Base-by-base conservation (phyloP, 2,329 filamentous ascomycete genomes). In the Sphaerulina populicola region DNA sequence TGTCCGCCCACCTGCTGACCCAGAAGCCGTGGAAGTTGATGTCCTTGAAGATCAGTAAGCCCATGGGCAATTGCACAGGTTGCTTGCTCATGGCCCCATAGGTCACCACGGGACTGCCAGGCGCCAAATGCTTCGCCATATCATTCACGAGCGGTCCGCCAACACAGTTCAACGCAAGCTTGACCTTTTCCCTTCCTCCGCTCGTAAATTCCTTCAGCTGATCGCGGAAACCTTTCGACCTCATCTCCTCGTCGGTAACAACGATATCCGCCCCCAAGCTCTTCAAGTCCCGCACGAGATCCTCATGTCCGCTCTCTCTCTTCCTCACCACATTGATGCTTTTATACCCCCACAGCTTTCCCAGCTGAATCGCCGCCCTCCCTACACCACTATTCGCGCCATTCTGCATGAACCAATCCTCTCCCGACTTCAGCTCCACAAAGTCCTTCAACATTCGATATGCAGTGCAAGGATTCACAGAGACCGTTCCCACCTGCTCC, bases 371-470 rank as follows among this genome's bases (percentile, higher is more conserved):
- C 9, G 88, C 91, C 2, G 90, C 86, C 36, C 93, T 77, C 1
- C 93, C 93, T 12, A 98, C 93, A 9, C 89, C 93, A 38, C 83
- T 88, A 70, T 98, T 98, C 36, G 91, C 93, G 6, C 91, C 93
- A 67, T 98, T 98, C 71, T 98, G 93, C 42, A 98, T 82, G 66
- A 96, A 88, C 90, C 91, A 98, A 51, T 94, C 85, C 49, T 90
- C 86, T n/a, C 81, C 79, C 49, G 31, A 9, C 31, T 77, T 66
- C 64, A 83, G 69, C 3, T 73, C 66, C 60, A 76, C 81, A 64
- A 91, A 96, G 66, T 91, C 86, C 51, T 82, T 81, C 52, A 98
- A 77, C 83, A 98, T 94, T 49, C 90, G 81, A 71, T 94, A 97
- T 2, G 93, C 93, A 1, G 89, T 94, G 68, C 88, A 90, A 1